Evolutionary conservation across 2,329 filamentous ascomycete species (phyloP).

Genomic region (Ampelomyces quisqualis): DNA sequence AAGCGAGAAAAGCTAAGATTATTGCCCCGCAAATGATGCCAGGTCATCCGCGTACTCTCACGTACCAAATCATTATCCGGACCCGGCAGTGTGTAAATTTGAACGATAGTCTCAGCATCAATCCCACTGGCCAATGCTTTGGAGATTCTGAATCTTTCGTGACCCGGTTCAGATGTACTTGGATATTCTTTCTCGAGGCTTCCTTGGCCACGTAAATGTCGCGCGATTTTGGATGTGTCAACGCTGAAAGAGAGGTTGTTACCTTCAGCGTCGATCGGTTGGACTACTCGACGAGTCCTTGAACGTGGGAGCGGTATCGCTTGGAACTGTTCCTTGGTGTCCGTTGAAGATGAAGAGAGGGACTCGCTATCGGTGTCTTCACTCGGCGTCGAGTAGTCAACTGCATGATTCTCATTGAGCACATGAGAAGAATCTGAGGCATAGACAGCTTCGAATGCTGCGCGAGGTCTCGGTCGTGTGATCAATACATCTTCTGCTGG

Average conservation of each 20-base stretch:
- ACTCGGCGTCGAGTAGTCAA: too few species aligned
- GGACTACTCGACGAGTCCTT: neutral
- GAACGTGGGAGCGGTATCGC: conserved; percentile 2
- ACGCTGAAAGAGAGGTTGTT: conserved; percentile 26
- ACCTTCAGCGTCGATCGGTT: conserved; percentile 24
- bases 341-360: neutral
- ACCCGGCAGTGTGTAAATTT: conserved; percentile 24
- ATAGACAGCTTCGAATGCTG: too few species aligned
- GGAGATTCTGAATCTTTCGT: conserved; percentile 29
- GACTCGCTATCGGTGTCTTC: neutral
- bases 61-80: conserved; percentile 18
- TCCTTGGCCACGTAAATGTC: too few species aligned
- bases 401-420: too few species aligned
- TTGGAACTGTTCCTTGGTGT: neutral
- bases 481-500: neutral
- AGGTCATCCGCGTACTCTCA: conserved; percentile 18
- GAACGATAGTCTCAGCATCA: conserved; percentile 20
- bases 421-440: too few species aligned
- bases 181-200: conserved; percentile 23
- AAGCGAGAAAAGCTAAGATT: conserved; percentile 30
- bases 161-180: too few species aligned
- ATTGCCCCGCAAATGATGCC: conserved; percentile 28
- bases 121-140: conserved; percentile 20
- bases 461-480: neutral
- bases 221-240: conserved; percentile 3